Evolutionary conservation across 164 flowering plant species (phyloP), one percentile per base, ranked within the genome.

Genomic region (Stephania yunnanensis): DNA sequence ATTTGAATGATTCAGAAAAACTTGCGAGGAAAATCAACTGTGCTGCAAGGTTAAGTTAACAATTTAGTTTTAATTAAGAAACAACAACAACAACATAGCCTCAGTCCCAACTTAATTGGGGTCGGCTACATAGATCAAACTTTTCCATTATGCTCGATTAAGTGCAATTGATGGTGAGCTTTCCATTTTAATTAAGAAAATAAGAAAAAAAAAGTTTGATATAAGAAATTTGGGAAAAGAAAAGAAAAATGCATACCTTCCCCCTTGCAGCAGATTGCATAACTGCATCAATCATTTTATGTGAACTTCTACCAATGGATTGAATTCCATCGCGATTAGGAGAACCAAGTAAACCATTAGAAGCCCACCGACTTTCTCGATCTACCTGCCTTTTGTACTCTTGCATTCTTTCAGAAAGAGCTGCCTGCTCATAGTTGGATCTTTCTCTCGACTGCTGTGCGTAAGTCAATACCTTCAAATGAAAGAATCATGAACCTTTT

Each of bases 371-470:
- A 74, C 87, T 91, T 84, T 91, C 97, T 79, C 92, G 85, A 81
- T 92, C 97, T 77, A 96, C 84, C 89, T 93, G 97, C 81, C 92
- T 88, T 82, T 87, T 87, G 83, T 85, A 94, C 69, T 94, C 97
- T 77, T 93, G 92, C 97, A 96, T 96, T 82, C 89, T 89, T 77
- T 92, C 98, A 78, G 83, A 85, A 73, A 96, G 94, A 79, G 94
- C 88, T 73, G 98, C 94, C 82, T 88, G 91, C 83, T 96, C 99
- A 84, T 90, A 88, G 81, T 91, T 88, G 69, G 97, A 91, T 81
- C 92, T 89, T 85, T 96, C 95, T 83, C 95, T 90, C 61, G 97
- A 90, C 69, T 95, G 96, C 73, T 92, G 95, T 55, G 98, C 95
- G 82, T 91, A 93, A 78, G 97, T 87, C 85, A 92, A 83, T n/a